Percentiles rank a stretch among this genome's conserved stretches.
These are phyloP conservation scores for Aspergillus sp. DNA, from an alignment of 2,329 filamentous ascomycete species.

Conservation along the genomic window DNA sequence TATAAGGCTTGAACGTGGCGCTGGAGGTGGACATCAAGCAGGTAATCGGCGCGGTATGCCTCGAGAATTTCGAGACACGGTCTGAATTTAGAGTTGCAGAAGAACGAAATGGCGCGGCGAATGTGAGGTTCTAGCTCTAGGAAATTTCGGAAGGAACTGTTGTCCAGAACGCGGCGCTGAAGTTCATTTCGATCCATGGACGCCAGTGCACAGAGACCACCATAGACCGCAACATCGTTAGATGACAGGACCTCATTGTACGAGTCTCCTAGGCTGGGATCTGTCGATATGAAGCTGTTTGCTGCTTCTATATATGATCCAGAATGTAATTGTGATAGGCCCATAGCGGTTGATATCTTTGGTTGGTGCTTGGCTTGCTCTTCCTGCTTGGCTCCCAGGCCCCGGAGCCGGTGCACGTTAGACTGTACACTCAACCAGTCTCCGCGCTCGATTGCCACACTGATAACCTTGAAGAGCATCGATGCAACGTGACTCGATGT, in stretches of 20 bases:
- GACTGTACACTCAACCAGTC: constrained; percentile 72
- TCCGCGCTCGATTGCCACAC: constrained; percentile 70
- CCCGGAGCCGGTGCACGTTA: constrained; percentile 58
- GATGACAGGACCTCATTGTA: constrained; percentile 73
- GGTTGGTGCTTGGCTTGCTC: constrained; percentile 57
- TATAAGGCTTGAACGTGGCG: constrained; percentile 71
- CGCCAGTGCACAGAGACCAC: constrained; percentile 83
- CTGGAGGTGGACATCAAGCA: constrained; percentile 85
- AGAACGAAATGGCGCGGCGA: constrained; percentile 83
- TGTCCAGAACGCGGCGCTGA: constrained; percentile 75
- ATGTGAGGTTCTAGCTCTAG: constrained; percentile 93
- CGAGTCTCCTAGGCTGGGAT: constrained; percentile 55
- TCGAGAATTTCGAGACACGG: constrained; percentile 80
- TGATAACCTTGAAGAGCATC: constrained; percentile 75
- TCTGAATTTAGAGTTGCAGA: constrained; percentile 87
- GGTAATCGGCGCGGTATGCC: constrained; percentile 77
- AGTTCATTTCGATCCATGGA: constrained; percentile 81
- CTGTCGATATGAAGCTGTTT: constrained; percentile 64
- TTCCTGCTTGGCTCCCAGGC: constrained; percentile 55
- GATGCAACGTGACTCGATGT: constrained; percentile 80
- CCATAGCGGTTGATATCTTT: constrained; percentile 66
- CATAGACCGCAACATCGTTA: constrained; percentile 91
- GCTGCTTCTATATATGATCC: constrained; percentile 68
- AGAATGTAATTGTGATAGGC: constrained; percentile 60
- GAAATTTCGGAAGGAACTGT: constrained; percentile 76